Percentiles rank a stretch among this genome's conserved stretches.
phyloP scores from a whole-genome alignment of 257 asterid genomes.

The Plectranthus barbatus region DNA sequence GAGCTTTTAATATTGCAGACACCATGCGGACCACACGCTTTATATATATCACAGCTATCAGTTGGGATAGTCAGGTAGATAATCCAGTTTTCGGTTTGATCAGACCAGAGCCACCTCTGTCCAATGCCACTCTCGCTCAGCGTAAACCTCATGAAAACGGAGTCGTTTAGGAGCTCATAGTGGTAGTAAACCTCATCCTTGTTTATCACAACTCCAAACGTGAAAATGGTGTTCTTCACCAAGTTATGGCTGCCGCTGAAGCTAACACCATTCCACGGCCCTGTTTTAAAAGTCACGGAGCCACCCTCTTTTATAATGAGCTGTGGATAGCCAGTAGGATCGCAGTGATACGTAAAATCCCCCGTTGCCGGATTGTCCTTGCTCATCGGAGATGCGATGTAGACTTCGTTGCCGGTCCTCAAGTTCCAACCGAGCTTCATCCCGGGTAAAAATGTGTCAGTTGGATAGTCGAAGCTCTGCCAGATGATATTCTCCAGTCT shows the following conservation, averaged over 20 bases:
- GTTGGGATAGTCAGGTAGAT: conserved; percentile 7
- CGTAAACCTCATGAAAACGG: conserved; percentile 14
- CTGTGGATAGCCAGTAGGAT: conserved; percentile 32
- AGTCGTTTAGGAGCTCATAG: conserved; percentile 17
- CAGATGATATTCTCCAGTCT: conserved; percentile 28
- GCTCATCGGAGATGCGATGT: conserved; percentile 30
- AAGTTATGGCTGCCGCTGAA: conserved; percentile 23
- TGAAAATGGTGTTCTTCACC: conserved; percentile 4
- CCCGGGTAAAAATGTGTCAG: conserved; percentile 38
- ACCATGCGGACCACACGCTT: conserved; percentile 18
- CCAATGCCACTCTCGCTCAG: conserved; percentile 8
- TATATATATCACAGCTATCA: conserved; percentile 26
- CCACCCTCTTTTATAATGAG: conserved; percentile 1
- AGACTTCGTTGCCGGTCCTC: conserved; percentile 17
- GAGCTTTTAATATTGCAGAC: not conserved
- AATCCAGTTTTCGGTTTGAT: conserved; percentile 14
- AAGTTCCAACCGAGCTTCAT: conserved; percentile 42
- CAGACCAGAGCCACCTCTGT: conserved; percentile 23
- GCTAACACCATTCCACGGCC: conserved; percentile 39
- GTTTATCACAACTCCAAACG: conserved; percentile 2
- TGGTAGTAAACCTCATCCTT: conserved; percentile 15
- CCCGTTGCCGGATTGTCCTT: conserved; percentile 35
- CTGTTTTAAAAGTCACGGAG: conserved; percentile 5
- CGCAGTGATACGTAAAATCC: conserved; percentile 16
- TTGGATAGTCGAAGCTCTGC: conserved; percentile 51